Conservation (phyloP, 345 rosid species). For the Dimocarpus longan region DNA sequence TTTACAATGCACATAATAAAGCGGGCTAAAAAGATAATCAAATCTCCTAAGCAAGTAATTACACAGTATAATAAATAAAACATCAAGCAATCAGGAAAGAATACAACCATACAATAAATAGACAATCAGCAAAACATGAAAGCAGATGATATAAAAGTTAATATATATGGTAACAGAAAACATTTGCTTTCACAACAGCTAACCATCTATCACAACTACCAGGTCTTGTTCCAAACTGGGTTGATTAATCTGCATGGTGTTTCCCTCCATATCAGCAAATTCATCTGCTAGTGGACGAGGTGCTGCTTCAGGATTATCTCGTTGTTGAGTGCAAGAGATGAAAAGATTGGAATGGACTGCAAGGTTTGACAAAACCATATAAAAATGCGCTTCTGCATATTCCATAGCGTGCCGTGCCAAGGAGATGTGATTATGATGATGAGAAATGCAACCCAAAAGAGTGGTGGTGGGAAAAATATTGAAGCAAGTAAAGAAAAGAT, state of each 20-base stretch:
- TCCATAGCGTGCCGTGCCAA: not conserved
- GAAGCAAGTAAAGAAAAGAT: not conserved
- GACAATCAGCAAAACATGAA: no score
- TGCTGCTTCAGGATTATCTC: not conserved
- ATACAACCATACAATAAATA: no score
- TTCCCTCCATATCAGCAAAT: not conserved
- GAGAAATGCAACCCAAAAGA: not conserved
- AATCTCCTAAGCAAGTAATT: no score
- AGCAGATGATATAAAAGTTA: no score
- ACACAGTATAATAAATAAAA: no score
- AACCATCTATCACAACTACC: no score
- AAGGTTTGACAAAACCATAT: not conserved
- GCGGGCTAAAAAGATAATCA: no score
- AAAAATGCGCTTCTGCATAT: not conserved
- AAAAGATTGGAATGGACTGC: not conserved
- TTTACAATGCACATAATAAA: no score
- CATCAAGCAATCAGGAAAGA: no score
- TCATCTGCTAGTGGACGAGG: not conserved
- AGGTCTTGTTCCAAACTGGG: not conserved
- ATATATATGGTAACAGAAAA: no score
- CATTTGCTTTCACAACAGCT: no score
- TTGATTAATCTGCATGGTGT: not conserved
- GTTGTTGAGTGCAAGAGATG: not conserved
- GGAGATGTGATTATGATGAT: not conserved
- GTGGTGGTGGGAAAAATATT: not conserved